Evolutionary conservation across 768 basidiomycete species (phyloP).

Genomic region (Suillus paluster): DNA sequence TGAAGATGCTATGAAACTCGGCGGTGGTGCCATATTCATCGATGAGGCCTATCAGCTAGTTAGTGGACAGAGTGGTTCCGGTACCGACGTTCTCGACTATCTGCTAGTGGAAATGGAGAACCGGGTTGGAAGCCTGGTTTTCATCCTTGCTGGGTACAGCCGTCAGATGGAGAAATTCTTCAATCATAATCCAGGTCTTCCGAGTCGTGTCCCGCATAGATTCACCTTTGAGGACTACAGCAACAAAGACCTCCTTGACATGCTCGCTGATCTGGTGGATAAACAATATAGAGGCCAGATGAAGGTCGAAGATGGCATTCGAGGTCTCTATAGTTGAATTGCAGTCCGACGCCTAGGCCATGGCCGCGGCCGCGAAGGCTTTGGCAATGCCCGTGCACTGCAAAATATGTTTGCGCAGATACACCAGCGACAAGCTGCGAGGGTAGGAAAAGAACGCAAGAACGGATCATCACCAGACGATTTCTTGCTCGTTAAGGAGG

Average conservation of each 20-base stretch:
- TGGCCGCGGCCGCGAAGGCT: conserved; percentile 54
- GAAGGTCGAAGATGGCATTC: conserved; percentile 45
- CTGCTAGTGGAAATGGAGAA: conserved; percentile 73
- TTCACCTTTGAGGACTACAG: conserved; percentile 61
- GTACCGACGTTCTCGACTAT: conserved; percentile 62
- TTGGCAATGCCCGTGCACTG: conserved; percentile 65
- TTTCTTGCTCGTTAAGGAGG: conserved; percentile 50
- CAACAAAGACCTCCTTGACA: conserved; percentile 52
- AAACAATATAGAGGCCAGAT: conserved; percentile 49
- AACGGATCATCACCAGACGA: conserved; percentile 47
- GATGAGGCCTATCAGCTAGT: conserved; percentile 72
- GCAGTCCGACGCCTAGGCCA: conserved; percentile 56
- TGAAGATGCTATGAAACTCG: conserved; percentile 48
- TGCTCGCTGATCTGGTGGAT: conserved; percentile 49
- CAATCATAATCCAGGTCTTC: conserved; percentile 66
- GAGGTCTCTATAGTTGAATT: conserved; percentile 45
- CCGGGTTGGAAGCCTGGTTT: conserved; percentile 58
- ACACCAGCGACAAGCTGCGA: conserved; percentile 50
- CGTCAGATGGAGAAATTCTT: conserved; percentile 74
- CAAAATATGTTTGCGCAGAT: conserved; percentile 49
- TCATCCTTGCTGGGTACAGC: conserved; percentile 67
- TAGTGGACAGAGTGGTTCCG: conserved; percentile 45
- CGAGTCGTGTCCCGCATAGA: conserved; percentile 60
- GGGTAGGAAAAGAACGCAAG: conserved; percentile 44
- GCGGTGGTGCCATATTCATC: conserved; percentile 64